Evolutionary conservation across 2,329 filamentous ascomycete species (phyloP).

Genomic region (Phyllosticta paracitricarpa): DNA sequence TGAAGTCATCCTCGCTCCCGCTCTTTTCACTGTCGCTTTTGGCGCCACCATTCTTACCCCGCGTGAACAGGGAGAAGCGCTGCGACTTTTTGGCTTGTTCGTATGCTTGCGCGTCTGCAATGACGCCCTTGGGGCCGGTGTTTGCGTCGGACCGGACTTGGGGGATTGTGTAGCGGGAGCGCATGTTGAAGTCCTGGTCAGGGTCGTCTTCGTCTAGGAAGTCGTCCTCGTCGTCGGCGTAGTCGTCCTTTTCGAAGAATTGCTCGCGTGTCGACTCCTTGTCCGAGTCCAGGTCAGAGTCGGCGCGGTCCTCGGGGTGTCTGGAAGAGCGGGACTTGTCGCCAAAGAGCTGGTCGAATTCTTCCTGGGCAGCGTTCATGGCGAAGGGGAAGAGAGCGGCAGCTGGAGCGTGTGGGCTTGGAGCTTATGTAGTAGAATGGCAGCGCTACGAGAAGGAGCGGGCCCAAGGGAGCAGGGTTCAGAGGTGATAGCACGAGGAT

Average conservation of each 20-base stretch:
- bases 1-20: slow-evolving; percentile 68
- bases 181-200: slow-evolving; percentile 36
- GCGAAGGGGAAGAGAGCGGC: slow-evolving; percentile 13
- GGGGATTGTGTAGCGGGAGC: slow-evolving; percentile 46
- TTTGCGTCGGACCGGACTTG: slow-evolving; percentile 57
- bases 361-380: slow-evolving; percentile 36
- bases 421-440: slow-evolving; percentile 6
- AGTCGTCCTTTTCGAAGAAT: slow-evolving; percentile 49
- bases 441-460: neutral
- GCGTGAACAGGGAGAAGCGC: slow-evolving; percentile 19
- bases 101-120: slow-evolving; percentile 71
- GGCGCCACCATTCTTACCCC: slow-evolving; percentile 1
- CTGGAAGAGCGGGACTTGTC: slow-evolving; percentile 33
- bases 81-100: slow-evolving; percentile 46
- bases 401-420: slow-evolving; percentile 4
- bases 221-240: slow-evolving; percentile 37
- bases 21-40: slow-evolving; percentile 33
- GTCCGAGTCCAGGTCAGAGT: slow-evolving; percentile 50
- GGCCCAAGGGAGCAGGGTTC: slow-evolving; percentile 6
- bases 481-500: slow-evolving; percentile 8
- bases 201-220: slow-evolving; percentile 28
- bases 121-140: slow-evolving; percentile 79
- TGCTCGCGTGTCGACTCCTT: slow-evolving; percentile 30
- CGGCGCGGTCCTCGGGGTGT: slow-evolving; percentile 40
- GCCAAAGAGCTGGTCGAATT: slow-evolving; percentile 42